Conservation (phyloP, 352 stramenopile genomes). For the Phytophthora agathidicida region DNA sequence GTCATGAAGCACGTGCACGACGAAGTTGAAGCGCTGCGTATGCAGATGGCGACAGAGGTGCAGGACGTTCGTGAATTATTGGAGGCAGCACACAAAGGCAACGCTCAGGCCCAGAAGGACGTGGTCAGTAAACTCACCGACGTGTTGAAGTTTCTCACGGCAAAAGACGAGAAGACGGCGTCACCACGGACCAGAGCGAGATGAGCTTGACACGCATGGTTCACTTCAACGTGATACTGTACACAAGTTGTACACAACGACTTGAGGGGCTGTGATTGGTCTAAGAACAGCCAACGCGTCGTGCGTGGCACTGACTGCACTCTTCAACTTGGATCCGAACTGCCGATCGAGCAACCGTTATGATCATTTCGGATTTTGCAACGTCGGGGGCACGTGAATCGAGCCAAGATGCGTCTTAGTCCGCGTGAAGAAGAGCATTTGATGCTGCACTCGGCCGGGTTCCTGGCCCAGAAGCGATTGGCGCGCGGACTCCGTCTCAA, state of each 20-base stretch:
- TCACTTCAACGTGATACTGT: constrained; percentile 24
- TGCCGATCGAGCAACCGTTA: constrained; percentile 4
- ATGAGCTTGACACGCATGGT: not conserved
- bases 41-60: constrained; percentile 40
- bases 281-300: not conserved
- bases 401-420: constrained; percentile 55
- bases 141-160: constrained; percentile 29
- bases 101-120: constrained; percentile 21
- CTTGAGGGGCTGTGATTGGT: not conserved
- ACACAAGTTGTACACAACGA: constrained; percentile 5
- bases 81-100: constrained; percentile 25
- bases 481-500: constrained; percentile 93
- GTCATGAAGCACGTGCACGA: constrained; percentile 42
- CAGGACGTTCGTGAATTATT: constrained; percentile 36
- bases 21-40: constrained; percentile 32
- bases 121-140: constrained; percentile 28
- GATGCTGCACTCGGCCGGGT: constrained; percentile 85
- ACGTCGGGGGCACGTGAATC: constrained; percentile 3
- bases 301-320: not conserved
- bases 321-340: constrained; percentile 19
- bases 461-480: constrained; percentile 95
- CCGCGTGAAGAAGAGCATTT: constrained; percentile 79
- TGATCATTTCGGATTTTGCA: constrained; percentile 28
- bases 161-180: constrained; percentile 1
- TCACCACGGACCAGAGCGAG: constrained; percentile 5